Evolutionary conservation across 208 protist species (phyloP), one percentile per base, ranked within the genome.

Genomic region (Leishmania tropica): DNA sequence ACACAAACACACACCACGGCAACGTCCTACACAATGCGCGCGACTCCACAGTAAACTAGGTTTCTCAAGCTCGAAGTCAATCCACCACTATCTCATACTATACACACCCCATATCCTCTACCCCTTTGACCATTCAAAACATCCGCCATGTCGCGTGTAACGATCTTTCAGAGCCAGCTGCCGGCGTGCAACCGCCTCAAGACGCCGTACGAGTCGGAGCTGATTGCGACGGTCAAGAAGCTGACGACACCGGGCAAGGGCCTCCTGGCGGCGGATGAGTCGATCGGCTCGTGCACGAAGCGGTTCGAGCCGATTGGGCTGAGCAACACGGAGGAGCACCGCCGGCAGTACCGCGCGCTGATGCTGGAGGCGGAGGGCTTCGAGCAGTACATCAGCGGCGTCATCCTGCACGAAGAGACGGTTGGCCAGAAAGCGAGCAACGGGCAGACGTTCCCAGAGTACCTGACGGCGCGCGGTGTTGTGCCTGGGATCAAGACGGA

Each of bases 351-450:
- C 90, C 93, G 99, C 79, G 92, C 99, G 73, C 90, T 76, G 45
- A 76, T 99, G 62, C 80, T 96, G 19, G 92, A 94, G 82, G 84
- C 86, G 37, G 88, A 90, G 78, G 97, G 89, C 53, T 70, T 98
- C 21, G 92, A 96, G 77, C 79, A 99, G 86, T 99, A 97, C 94
- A 98, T 99, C 88, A 91, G 92, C 83, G 99, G 99, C 80, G 98
- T 99, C 70, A 99, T 99, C 85, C 81, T 99, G 56, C 99, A 96
- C 89, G 98, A 99, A 67, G 99, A 99, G 91, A 99, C 98, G 10
- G 89, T 99, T n/a, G 89, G 85, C 76, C 98, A 99, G 88, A 98
- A 97, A 81, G 88, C 93, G 51, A 85, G 78, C 75, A 93, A 93
- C 75, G 99, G 99, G 53, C 85, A 84, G 67, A 88, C 88, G 71